Base-by-base conservation (phyloP, 768 basidiomycete species). In the Suillus clintonianus region DNA sequence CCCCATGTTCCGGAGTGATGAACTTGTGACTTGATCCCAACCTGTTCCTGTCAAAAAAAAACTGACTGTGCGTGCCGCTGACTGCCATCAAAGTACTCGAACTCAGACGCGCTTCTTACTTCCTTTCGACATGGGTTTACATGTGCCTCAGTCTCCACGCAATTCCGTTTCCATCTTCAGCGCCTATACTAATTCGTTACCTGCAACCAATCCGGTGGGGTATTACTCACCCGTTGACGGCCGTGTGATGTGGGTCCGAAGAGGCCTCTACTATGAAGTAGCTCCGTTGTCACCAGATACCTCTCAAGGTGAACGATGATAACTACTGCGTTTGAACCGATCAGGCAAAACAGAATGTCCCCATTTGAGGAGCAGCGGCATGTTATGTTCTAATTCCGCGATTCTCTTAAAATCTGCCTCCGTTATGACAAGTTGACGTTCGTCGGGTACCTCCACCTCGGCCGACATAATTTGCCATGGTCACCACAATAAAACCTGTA, bases 151-250 rank as follows among this genome's bases (percentile, higher is more conserved):
- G 22, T 17, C 24, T 27, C 1, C 36, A 22, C 14, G 22, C 22
- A 15, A 5, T 22, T 56, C 54, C 54, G 54, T 37, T 56, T 56
- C 4, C 27, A 50, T 50, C 50, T 51, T 51, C 17, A 51, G 50
- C 50, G 50, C 9, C 27, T 30, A 48, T 15, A 14, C 47, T 48
- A 45, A n/a, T 45, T 45, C 45, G n/a, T 47, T 47, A 47, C 45
- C 45, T 32, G 10, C 51, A 32, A 34, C 51, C 30, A 53, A 32
- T 34, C 11, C 11, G 2, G 15, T 41, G 19, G 32, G 11, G 1
- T 19, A 39, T 57, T 57, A 57, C 56, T 41, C 56, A 57, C 56
- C 39, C 56, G 19, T 41, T 57, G 56, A 57, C 56, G 56, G 22
- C 56, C 56, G 56, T 57, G 56, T 57, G 56, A 56, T 14, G 55